Percentiles rank a stretch among this genome's conserved stretches.
Conservation (phyloP, 345 rosid species). For the Populus nigra region DNA sequence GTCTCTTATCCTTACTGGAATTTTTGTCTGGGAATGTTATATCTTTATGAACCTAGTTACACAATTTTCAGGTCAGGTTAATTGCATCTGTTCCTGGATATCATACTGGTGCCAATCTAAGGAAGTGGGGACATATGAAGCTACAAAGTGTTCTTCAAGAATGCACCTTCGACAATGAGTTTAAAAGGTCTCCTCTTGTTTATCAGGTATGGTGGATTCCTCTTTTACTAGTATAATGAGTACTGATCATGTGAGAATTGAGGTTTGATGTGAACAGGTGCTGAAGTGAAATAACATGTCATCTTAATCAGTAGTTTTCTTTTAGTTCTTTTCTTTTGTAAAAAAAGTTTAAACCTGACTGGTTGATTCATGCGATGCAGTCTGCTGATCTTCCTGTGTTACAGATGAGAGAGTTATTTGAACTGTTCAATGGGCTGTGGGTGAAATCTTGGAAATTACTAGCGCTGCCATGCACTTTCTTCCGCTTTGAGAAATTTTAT, state of each 20-base stretch:
- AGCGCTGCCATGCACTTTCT: neutral
- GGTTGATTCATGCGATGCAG: no score
- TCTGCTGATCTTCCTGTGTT: no score
- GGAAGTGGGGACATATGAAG: constrained; percentile 95
- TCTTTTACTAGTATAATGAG: neutral
- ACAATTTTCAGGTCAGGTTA: constrained; percentile 59
- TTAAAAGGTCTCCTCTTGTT: constrained; percentile 71
- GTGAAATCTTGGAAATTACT: no score
- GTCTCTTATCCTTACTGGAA: neutral
- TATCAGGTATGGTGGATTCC: constrained; percentile 59
- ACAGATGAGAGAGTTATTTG: no score
- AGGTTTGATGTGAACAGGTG: neutral
- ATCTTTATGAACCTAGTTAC: neutral
- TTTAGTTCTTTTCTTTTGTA: neutral
- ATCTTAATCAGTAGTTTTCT: neutral
- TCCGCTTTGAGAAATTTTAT: constrained; percentile 5
- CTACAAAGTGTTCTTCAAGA: constrained; percentile 66
- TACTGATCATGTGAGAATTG: neutral
- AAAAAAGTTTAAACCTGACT: neutral
- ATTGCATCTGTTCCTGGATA: constrained; percentile 95
- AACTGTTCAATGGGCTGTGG: no score
- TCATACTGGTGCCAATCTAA: constrained; percentile 70
- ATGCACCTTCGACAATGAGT: constrained; percentile 67
- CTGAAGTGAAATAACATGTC: neutral
- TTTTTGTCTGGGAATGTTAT: neutral